A percentile compares a stretch with the other conserved stretches of the same genome.
Evolutionary conservation across 1,284 basidiomycete species (phyloP).

Genomic region (Lignosus rhinocerotis): DNA sequence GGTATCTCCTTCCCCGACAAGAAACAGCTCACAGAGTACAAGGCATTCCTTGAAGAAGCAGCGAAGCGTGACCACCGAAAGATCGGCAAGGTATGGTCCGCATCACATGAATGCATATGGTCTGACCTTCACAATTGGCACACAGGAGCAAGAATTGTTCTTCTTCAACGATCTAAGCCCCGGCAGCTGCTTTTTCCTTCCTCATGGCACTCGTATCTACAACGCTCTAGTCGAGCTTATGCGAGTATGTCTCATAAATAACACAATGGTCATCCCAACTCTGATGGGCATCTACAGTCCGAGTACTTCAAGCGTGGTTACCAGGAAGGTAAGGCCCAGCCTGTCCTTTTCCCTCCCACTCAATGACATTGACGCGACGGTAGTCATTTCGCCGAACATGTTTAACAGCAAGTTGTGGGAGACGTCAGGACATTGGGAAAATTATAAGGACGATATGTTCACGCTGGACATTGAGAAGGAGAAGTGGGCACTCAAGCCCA

Average conservation of each 20-base stretch:
- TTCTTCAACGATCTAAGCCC: conserved; percentile 98
- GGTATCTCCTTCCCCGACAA: conserved; percentile 99
- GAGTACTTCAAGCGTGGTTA: conserved; percentile 89
- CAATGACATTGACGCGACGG: conserved; percentile 1
- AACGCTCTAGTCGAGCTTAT: conserved; percentile 92
- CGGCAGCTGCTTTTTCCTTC: conserved; percentile 95
- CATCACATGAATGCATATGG: background rate
- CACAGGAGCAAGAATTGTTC: conserved; percentile 93
- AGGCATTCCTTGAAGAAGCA: conserved; percentile 94
- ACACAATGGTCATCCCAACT: too few species aligned
- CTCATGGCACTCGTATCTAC: conserved; percentile 97
- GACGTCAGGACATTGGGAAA: conserved; percentile 98
- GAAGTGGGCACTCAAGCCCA: conserved; percentile 92
- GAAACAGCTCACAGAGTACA: conserved; percentile 95
- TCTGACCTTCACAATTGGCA: conserved; percentile 3
- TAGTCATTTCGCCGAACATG: conserved; percentile 98
- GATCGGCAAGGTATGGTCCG: conserved; percentile 73
- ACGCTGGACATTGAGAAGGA: conserved; percentile 93
- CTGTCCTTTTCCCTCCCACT: background rate
- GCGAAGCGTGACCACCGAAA: conserved; percentile 97
- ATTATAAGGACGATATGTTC: conserved; percentile 99
- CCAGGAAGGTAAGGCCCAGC: conserved; percentile 64
- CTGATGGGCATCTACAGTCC: conserved; percentile 38
- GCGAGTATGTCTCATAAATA: conserved; percentile 56
- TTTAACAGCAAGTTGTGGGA: conserved; percentile 97